Evolutionary conservation across 108 stramenopile genomes (phyloP), one percentile per base, ranked within the genome.

Genomic region (Hondaea fermentalgiana): DNA sequence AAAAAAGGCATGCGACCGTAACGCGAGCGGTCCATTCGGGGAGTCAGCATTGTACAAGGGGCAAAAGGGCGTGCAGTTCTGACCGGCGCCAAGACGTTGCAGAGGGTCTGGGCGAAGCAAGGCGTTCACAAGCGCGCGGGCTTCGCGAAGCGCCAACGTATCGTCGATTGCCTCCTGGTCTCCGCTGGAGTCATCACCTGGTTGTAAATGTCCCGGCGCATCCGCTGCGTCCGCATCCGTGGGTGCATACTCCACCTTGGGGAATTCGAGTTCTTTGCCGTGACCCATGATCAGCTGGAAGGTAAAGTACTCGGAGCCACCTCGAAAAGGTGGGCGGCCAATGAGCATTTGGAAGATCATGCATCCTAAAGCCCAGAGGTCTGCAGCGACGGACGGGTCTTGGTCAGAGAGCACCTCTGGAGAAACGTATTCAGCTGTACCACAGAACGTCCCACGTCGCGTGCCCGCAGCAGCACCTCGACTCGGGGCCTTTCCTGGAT

Each of bases 401-500:
- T 76, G 58, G 45, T 69, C 88, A 3, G 17, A 14, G 43, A 92
- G 60, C 28, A 93, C 91, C 59, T 93, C 93, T 2, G 93, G 93
- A 5, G 91, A 92, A 5, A 93, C 93, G 69, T 93, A 93, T 83
- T 93, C 93, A 10, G 90, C 90, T 4, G 93, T 93, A n/a, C 93
- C 93, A 5, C 88, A 88, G 71, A 92, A 92, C 19, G 89, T 35
- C 5, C 72, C 90, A 8, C 45, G 42, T 17, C 53, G 25, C 43
- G 25, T 60, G 2, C 35, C 91, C 53, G 87, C 87, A 60, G 58
- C 57, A 5, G 25, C 14, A 5, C 72, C 25, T 44, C 44, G 43
- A 29, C 44, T 21, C 87, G 23, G 25, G 35, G 35, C 35, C 35
- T 35, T 35, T 35, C 35, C 35, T 35, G 35, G 2, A 2, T 35